Base-by-base conservation (phyloP, 257 asterid genomes). In the Fraxinus americana region DNA sequence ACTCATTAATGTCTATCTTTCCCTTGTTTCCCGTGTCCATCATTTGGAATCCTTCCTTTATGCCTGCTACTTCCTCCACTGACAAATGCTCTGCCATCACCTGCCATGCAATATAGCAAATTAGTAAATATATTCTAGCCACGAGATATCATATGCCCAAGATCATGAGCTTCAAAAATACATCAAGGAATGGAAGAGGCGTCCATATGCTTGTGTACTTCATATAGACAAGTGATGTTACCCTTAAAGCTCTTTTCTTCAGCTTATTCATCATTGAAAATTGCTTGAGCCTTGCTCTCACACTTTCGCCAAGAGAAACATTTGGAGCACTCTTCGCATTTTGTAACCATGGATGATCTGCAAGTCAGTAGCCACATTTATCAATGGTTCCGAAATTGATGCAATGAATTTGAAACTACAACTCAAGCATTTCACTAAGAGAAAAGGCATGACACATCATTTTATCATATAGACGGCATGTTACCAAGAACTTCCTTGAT, bases 221-320 rank as follows among this genome's bases (percentile, higher is more conserved):
- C 4, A 30, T 65, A 9, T 65, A 75, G 81, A 6, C 36, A 30
- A 59, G 71, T 10, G 32, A 68, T 4, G 25, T 81, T 87, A 89
- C 93, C 85, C 89, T 82, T 59, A 89, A 83, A 75, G 93, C 93
- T 71, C 87, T 71, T 77, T 87, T 89, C 87, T 89, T 89, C 57
- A 89, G 85, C 87, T 89, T 89, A 73, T 89, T 89, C 93, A 89
- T 89, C 80, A 79, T 83, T 1, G 93, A 84, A 70, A 89, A 89
- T 70, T 88, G 94, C 83, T 89, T 87, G 68, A 89, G 88, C 71
- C 94, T 82, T 61, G 94, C 87, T 73, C 86, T 86, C 3, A 89
- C 94, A n/a, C 87, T 84, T 78, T 87, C 92, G 65, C 94, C 94
- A 16, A 89, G 71, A 54, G 91, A 86, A 67, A 87, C 92, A 83